phyloP scores from a whole-genome alignment of 2,329 filamentous ascomycete genomes.

The Periconia sp. region DNA sequence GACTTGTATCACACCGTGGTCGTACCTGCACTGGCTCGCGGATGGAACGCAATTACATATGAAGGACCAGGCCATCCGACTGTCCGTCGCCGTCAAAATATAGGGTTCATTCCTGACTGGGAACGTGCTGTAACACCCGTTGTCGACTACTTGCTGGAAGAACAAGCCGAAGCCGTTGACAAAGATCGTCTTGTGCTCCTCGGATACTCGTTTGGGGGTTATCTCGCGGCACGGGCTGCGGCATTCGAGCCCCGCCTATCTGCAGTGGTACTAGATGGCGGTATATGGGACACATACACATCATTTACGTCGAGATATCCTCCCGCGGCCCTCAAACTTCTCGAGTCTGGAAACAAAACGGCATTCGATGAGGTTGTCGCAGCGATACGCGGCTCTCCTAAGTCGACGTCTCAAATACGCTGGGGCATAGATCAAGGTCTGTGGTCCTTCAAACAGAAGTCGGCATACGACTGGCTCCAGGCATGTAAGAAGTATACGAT shows the following conservation, averaged over 20 bases:
- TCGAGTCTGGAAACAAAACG: slow-evolving; percentile 4
- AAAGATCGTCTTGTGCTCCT: slow-evolving; percentile 28
- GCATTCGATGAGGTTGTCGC: slow-evolving; percentile 5
- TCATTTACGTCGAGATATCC: not conserved
- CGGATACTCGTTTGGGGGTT: slow-evolving; percentile 39
- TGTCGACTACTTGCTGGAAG: slow-evolving; percentile 33
- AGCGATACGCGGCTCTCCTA: not conserved
- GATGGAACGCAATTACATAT: slow-evolving; percentile 40
- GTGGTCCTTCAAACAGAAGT: slow-evolving; percentile 13
- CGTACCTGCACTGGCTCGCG: slow-evolving; percentile 32
- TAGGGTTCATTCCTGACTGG: slow-evolving; percentile 40
- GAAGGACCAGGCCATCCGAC: slow-evolving; percentile 42
- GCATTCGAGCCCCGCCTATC: slow-evolving; percentile 35
- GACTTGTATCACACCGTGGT: slow-evolving; percentile 33
- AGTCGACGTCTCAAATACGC: not conserved
- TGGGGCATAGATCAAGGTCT: slow-evolving; percentile 15
- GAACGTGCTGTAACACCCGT: slow-evolving; percentile 36
- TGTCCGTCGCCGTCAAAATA: slow-evolving; percentile 28
- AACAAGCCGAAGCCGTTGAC: slow-evolving; percentile 25
- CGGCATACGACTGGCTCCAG: slow-evolving; percentile 9
- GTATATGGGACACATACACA: slow-evolving; percentile 12
- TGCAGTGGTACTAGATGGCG: slow-evolving; percentile 27
- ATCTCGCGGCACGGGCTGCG: slow-evolving; percentile 36
- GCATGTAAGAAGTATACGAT: slow-evolving; percentile 1
- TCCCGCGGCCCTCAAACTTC: not conserved